Evolutionary conservation across 352 stramenopile species (phyloP).

Genomic region (Pythium scleroteichum): DNA sequence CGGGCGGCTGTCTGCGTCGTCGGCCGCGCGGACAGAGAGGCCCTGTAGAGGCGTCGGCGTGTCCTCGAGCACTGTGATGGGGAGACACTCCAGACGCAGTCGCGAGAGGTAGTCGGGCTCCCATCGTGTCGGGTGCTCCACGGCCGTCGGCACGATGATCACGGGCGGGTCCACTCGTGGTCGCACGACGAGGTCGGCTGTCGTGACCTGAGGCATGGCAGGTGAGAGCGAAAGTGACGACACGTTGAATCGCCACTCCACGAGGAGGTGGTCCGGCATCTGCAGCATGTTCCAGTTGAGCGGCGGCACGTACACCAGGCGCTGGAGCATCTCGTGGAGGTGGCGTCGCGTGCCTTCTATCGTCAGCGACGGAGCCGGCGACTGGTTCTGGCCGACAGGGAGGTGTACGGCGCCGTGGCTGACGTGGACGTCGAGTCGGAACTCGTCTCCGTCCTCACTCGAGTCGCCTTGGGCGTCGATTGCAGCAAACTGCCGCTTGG

Average conservation of each 20-base stretch:
- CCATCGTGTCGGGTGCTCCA: slow-evolving; percentile 31
- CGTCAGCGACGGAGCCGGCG: background rate
- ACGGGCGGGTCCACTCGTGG: slow-evolving; percentile 41
- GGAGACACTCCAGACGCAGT: slow-evolving; percentile 41
- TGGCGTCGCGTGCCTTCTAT: slow-evolving; percentile 20
- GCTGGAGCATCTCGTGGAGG: slow-evolving; percentile 26
- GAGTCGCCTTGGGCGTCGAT: background rate
- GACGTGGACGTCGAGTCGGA: slow-evolving; percentile 15
- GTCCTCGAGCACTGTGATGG: slow-evolving; percentile 51
- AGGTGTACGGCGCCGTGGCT: slow-evolving; percentile 13
- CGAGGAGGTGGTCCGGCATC: slow-evolving; percentile 23
- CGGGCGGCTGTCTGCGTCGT: slow-evolving; percentile 15
- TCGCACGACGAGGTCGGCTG: slow-evolving; percentile 36
- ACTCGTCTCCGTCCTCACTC: background rate
- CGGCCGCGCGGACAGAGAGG: slow-evolving; percentile 40
- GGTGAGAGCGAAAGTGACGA: background rate
- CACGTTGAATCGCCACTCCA: slow-evolving; percentile 54
- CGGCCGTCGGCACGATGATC: slow-evolving; percentile 36
- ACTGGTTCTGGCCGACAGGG: background rate
- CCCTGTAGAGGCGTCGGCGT: slow-evolving; percentile 29
- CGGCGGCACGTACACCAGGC: slow-evolving; percentile 39
- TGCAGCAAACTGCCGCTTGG: background rate
- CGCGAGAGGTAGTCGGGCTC: slow-evolving; percentile 47
- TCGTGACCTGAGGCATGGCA: slow-evolving; percentile 23
- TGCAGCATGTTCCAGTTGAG: slow-evolving; percentile 56